Evolutionary conservation across 2,329 filamentous ascomycete species (phyloP).

Genomic region (Tolypocladium paradoxum): DNA sequence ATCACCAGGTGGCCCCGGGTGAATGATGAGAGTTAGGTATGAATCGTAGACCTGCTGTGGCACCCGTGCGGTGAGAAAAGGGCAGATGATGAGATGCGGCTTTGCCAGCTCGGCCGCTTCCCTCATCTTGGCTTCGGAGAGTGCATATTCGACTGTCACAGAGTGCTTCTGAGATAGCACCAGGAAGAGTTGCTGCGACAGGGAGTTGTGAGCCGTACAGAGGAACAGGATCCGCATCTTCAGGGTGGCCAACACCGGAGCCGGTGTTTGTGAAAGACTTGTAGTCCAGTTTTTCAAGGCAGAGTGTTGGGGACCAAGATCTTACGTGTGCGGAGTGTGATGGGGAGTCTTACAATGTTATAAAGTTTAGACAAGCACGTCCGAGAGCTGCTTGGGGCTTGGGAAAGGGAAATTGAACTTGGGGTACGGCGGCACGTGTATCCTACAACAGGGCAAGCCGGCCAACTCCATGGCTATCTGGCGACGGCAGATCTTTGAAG

Average conservation of each 20-base stretch:
- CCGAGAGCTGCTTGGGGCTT: too few species aligned
- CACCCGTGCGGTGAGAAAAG: constrained; percentile 27
- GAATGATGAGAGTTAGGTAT: constrained; percentile 27
- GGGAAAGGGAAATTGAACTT: too few species aligned
- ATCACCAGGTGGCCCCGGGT: constrained; percentile 30
- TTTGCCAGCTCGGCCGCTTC: constrained; percentile 24
- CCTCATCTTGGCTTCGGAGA: constrained; percentile 22
- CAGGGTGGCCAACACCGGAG: not conserved
- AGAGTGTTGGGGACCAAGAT: too few species aligned
- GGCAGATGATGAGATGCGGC: constrained; percentile 30
- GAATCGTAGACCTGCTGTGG: constrained; percentile 24
- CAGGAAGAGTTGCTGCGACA: constrained; percentile 28
- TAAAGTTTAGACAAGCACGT: too few species aligned
- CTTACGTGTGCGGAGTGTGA: too few species aligned
- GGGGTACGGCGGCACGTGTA: too few species aligned
- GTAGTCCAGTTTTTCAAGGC: too few species aligned
- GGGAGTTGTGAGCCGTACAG: constrained; percentile 33
- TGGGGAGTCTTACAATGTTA: too few species aligned
- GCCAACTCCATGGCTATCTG: too few species aligned
- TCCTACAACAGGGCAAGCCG: too few species aligned
- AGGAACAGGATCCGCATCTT: constrained; percentile 29
- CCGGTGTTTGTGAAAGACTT: too few species aligned
- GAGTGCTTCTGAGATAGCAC: constrained; percentile 22
- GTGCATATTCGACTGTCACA: constrained; percentile 28
- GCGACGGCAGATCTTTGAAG: too few species aligned